Conservation (phyloP, 2,329 filamentous ascomycete genomes). For the Knoxdaviesia proteae region DNA sequence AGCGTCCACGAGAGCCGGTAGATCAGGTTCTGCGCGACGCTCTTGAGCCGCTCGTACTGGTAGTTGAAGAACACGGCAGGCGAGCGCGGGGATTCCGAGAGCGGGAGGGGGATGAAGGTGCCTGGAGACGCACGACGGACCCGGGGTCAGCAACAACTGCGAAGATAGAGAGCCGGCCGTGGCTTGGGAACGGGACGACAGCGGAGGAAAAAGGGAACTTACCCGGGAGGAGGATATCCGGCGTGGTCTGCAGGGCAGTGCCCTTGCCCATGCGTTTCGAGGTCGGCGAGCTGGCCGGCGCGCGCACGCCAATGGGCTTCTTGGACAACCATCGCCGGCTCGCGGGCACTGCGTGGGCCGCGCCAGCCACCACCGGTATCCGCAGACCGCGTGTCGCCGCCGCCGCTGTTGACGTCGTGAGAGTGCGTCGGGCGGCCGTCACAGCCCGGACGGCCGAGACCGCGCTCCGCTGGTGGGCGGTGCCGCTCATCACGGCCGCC, state of each 20-base stretch:
- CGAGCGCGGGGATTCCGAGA: constrained; percentile 13
- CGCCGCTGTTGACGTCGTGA: too few species aligned
- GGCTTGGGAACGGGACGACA: neutral
- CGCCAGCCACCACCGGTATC: too few species aligned
- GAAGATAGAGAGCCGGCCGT: neutral
- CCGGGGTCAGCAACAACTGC: neutral
- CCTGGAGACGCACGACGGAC: constrained; percentile 12
- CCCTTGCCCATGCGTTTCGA: too few species aligned
- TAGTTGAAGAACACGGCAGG: constrained; percentile 14
- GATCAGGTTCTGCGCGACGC: constrained; percentile 14
- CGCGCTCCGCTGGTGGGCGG: too few species aligned
- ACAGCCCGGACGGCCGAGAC: too few species aligned
- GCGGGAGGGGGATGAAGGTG: constrained; percentile 24
- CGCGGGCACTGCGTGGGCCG: too few species aligned
- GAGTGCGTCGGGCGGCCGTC: too few species aligned
- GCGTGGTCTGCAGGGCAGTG: neutral
- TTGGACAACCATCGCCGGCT: too few species aligned
- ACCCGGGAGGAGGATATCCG: constrained; percentile 4
- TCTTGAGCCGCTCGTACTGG: constrained; percentile 15
- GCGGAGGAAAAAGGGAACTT: neutral
- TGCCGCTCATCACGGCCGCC: too few species aligned
- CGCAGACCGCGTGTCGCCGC: too few species aligned
- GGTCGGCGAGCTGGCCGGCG: neutral
- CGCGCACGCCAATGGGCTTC: neutral
- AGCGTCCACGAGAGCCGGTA: constrained; percentile 18